Evolutionary conservation across 768 basidiomycete genomes (phyloP).

Genomic region (Daedaleopsis nitida): DNA sequence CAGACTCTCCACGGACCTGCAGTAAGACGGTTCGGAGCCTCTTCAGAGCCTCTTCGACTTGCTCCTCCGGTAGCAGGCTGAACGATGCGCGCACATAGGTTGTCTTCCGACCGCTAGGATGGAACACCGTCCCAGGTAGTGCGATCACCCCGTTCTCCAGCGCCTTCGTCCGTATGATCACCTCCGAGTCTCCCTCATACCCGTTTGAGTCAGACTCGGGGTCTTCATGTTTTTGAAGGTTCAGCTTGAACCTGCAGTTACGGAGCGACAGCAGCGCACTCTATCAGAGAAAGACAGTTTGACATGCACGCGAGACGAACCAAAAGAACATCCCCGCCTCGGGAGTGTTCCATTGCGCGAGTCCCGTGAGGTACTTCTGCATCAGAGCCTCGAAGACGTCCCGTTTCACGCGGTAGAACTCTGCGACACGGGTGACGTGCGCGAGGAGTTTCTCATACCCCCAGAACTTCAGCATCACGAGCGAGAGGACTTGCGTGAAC

Average conservation of each 20-base stretch:
- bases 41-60: slow-evolving; percentile 73
- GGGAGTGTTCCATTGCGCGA: slow-evolving; percentile 73
- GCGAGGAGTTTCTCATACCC: slow-evolving; percentile 72
- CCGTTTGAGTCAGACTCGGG: not conserved
- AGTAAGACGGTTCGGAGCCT: slow-evolving; percentile 46
- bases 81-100: slow-evolving; percentile 84
- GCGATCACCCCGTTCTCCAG: slow-evolving; percentile 85
- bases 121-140: slow-evolving; percentile 82
- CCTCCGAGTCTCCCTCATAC: slow-evolving; percentile 66
- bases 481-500: slow-evolving; percentile 63
- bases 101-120: slow-evolving; percentile 69
- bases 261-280: not conserved
- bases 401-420: slow-evolving; percentile 72
- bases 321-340: slow-evolving; percentile 51
- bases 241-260: not conserved
- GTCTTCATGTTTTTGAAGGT: not conserved
- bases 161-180: slow-evolving; percentile 72
- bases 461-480: slow-evolving; percentile 66
- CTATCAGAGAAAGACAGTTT: not conserved
- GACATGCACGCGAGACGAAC: no score
- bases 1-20: slow-evolving; percentile 15
- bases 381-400: slow-evolving; percentile 80
- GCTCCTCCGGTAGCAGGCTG: slow-evolving; percentile 62
- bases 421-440: slow-evolving; percentile 68
- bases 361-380: slow-evolving; percentile 71